Percentiles rank a stretch among this genome's conserved stretches.
These are phyloP conservation scores for Pyricularia grisea DNA, from an alignment of 2,329 filamentous ascomycete genomes.

Conservation along the genomic window DNA sequence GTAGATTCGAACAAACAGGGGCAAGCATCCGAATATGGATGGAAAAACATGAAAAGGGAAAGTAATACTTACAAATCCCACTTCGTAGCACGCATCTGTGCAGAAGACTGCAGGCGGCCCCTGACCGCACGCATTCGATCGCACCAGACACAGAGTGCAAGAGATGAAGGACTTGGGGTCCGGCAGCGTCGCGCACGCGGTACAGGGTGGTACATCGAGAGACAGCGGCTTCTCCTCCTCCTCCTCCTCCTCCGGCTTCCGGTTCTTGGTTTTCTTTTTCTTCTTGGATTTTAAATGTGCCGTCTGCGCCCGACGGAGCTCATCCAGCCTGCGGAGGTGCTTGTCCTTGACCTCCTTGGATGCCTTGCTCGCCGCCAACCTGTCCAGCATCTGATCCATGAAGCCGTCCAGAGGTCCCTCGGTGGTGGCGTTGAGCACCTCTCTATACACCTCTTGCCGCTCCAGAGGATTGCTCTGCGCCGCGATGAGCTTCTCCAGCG, in stretches of 20 bases:
- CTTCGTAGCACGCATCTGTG: constrained; percentile 14
- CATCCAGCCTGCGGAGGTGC: constrained; percentile 27
- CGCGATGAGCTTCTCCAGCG: not conserved
- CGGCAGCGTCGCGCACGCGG: constrained; percentile 13
- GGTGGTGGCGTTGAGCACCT: constrained; percentile 4
- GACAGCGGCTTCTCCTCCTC: constrained; percentile 3
- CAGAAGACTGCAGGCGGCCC: constrained; percentile 17
- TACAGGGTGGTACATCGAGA: constrained; percentile 14
- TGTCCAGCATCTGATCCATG: constrained; percentile 8
- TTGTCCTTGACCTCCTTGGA: constrained; percentile 16
- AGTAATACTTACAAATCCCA: constrained; percentile 7
- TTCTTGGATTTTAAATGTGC: constrained; percentile 32
- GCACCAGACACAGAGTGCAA: constrained; percentile 18
- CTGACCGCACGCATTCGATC: constrained; percentile 11
- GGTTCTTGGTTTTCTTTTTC: constrained; percentile 28
- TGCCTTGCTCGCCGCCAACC: constrained; percentile 6
- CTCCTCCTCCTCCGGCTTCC: not conserved
- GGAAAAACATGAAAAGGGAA: constrained; percentile 7
- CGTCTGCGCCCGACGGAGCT: constrained; percentile 51
- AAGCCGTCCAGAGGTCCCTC: constrained; percentile 9
- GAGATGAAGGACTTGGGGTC: constrained; percentile 13
- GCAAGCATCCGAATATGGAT: not conserved
- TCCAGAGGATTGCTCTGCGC: not conserved
- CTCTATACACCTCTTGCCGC: not conserved
- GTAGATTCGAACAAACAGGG: not conserved